Evolutionary conservation across 2,329 filamentous ascomycete species (phyloP), one percentile per base, ranked within the genome.

Genomic region (Claviceps lovelessii): DNA sequence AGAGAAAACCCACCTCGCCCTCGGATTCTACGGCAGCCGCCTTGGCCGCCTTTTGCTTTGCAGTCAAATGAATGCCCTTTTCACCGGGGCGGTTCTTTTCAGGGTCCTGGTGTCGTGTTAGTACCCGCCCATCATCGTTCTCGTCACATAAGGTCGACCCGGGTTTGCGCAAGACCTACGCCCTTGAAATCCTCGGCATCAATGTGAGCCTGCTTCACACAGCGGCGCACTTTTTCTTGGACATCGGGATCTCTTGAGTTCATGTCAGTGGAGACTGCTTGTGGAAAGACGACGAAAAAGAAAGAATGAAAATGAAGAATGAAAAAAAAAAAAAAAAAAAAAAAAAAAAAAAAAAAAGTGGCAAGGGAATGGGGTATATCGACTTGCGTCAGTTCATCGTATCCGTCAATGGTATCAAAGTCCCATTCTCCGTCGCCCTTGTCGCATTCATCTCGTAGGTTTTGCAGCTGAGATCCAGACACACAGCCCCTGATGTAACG

Each of bases 161-260:
- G 11, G 17, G 3, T 5, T 23, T 23, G 17, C 7, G n/a, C 61
- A 37, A 6, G 23, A 74, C 86, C 72, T 77, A 95, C 90, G 13
- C 89, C 89, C 39, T 85, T 91, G 82, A 89, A 96, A 62, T 96
- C 91, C 52, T 88, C 84, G 46, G 88, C 77, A 61, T 86, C 85
- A 62, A 97, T 85, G 62, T 93, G 87, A 29, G 88, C 89, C 65
- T 90, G 78, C 56, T 78, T 76, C 29, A 96, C 68, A 52, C 86
- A 88, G 49, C 78, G 78, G 52, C 78, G 75, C 59, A 96, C 74
- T 74, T 93, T 95, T 48, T 80, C 80, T 68, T 90, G 81, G 1
- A 81, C 62, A 2, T 88, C 84, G 0, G 76, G 71, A 42, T 83
- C 72, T 3, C 70, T 70, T 4, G 73, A 73, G 35, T 5, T 3